Conservation (phyloP, 2,329 filamentous ascomycete species). For the Botrytis tulipae region DNA sequence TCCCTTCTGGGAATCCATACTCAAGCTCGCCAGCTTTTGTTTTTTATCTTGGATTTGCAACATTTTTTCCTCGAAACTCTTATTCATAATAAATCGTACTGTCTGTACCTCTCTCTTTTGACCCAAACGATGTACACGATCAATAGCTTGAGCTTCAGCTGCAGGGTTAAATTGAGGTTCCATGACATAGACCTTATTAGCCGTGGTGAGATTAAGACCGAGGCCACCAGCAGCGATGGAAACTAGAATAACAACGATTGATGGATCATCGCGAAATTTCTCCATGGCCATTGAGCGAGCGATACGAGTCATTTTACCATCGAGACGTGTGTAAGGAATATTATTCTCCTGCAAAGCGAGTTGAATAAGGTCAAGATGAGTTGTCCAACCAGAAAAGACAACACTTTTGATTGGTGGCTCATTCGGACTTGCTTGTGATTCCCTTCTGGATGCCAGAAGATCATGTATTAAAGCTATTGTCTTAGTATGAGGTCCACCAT, state of each 20-base stretch:
- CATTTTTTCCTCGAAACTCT: slow-evolving; percentile 94
- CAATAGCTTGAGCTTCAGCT: slow-evolving; percentile 89
- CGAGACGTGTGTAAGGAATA: slow-evolving; percentile 76
- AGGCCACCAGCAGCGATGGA: slow-evolving; percentile 91
- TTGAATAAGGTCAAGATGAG: slow-evolving; percentile 88
- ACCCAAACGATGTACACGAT: slow-evolving; percentile 86
- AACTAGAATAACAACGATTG: slow-evolving; percentile 78
- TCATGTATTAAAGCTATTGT: slow-evolving; percentile 78
- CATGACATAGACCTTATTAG: slow-evolving; percentile 91
- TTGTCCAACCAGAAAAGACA: slow-evolving; percentile 95
- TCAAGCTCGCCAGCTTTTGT: slow-evolving; percentile 82
- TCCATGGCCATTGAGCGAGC: slow-evolving; percentile 75
- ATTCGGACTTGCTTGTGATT: slow-evolving; percentile 56
- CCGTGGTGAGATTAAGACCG: slow-evolving; percentile 85
- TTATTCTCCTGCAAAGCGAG: slow-evolving; percentile 67
- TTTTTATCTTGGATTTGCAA: slow-evolving; percentile 87
- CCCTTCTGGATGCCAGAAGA: slow-evolving; percentile 61
- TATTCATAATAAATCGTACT: slow-evolving; percentile 82
- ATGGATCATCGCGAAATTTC: slow-evolving; percentile 69
- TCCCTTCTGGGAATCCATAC: slow-evolving; percentile 61
- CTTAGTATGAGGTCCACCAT: slow-evolving; percentile 88
- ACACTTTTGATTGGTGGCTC: slow-evolving; percentile 83
- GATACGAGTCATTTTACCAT: slow-evolving; percentile 80
- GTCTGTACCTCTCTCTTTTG: slow-evolving; percentile 89
- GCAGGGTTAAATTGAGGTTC: slow-evolving; percentile 97